Base-by-base conservation (phyloP, 2,329 filamentous ascomycete genomes). In the Aspergillus sergii region DNA sequence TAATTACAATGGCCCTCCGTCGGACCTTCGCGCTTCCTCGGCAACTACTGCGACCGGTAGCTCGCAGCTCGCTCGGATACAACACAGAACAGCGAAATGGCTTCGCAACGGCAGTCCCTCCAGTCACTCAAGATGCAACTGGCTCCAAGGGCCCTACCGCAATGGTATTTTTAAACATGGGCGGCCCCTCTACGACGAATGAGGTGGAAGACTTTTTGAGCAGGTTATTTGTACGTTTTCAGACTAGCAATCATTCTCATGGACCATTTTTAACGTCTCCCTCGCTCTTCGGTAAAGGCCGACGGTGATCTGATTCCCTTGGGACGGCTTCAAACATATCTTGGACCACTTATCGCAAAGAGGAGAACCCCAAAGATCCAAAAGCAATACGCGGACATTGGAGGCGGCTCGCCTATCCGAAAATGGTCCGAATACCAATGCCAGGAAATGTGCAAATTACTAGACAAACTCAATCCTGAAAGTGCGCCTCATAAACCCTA, bases 91-190 rank as follows among this genome's bases (percentile, higher is more conserved):
- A 72, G 26, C 71, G 72, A 65, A 68, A 72, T 54, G 72, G 73
- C 6, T 79, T 82, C 69, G 90, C 89, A 34, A 90, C 88, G 16
- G 82, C 85, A 21, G 88, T 87, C 5, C 91, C 91, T 12, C 91
- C 92, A 9, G 92, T 95, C 26, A 94, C 91, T 0, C 92, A 96
- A 77, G 85, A 93, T 84, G 84, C 86, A 8, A 86, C 86, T 0
- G 87, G 85, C 56, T 84, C 86, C 3, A 86, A 92, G 74, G 94
- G 94, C 0, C 93, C 94, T 9, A 99, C 95, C 5, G 95, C 95
- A 50, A 98, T 99, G 88, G 95, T 99, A 16, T 97, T 99, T 75
- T 88, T 99, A 81, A 99, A 99, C 80, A 99, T 99, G 95, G 95
- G 95, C 64, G 95, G 95, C 0, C 95, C 95, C 3, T 91, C 92